A percentile compares a stretch with the other conserved stretches of the same genome.
Conservation (phyloP, 164 flowering plant species). For the Euptelea pleiosperma region DNA sequence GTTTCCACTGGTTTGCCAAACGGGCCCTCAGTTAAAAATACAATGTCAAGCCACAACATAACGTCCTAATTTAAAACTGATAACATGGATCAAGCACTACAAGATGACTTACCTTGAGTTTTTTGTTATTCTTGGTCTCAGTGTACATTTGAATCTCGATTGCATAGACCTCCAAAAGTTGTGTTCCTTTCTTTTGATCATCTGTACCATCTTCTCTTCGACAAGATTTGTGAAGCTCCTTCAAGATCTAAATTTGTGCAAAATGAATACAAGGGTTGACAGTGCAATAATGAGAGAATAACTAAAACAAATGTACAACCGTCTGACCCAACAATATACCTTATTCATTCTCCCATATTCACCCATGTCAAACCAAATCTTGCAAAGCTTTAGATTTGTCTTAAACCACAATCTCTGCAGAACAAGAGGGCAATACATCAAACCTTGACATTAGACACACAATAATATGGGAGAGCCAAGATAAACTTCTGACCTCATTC, state of each 20-base stretch:
- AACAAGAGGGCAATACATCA: constrained; percentile 8
- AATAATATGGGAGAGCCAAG: background rate
- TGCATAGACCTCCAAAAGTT: constrained; percentile 95
- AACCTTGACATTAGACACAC: background rate
- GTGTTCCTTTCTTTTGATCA: constrained; percentile 99
- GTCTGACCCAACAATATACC: constrained; percentile 40
- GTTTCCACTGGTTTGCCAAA: too few relatives aligned
- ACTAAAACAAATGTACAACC: background rate
- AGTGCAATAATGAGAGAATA: background rate
- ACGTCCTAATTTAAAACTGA: too few relatives aligned
- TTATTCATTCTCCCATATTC: constrained; percentile 98
- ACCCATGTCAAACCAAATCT: constrained; percentile 97
- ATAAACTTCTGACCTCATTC: constrained; percentile 66
- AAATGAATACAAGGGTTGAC: constrained; percentile 1
- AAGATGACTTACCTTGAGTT: constrained; percentile 65
- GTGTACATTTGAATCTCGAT: constrained; percentile 99
- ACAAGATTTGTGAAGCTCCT: constrained; percentile 97
- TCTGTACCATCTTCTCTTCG: constrained; percentile 98
- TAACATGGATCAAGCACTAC: background rate
- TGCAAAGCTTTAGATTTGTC: constrained; percentile 96
- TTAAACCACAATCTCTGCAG: constrained; percentile 98
- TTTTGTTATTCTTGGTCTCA: constrained; percentile 95
- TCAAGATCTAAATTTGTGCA: constrained; percentile 57
- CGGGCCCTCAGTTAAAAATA: too few relatives aligned
- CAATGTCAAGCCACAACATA: too few relatives aligned